phyloP scores from a whole-genome alignment of 345 rosid genomes.

The Aurinia saxatilis region DNA sequence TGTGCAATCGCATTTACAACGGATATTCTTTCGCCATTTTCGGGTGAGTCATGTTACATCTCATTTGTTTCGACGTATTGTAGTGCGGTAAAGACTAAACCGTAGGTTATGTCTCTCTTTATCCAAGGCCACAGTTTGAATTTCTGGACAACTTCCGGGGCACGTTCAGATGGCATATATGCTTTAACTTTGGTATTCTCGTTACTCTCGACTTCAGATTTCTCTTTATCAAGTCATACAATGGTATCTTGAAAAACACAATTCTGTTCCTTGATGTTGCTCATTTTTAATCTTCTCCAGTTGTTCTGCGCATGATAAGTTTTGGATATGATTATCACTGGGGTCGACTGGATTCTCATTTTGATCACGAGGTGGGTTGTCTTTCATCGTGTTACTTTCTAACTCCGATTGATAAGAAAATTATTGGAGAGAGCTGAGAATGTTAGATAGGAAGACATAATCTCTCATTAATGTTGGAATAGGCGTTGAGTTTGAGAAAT shows the following conservation, averaged over 20 bases:
- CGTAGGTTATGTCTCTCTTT: not conserved
- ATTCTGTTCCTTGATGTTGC: not conserved
- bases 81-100: not conserved
- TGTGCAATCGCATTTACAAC: conserved; percentile 74
- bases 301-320: conserved; percentile 87
- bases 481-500: not conserved
- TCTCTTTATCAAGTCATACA: not conserved
- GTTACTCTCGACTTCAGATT: not conserved
- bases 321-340: conserved; percentile 86
- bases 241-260: not conserved
- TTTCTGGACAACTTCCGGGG: conserved; percentile 79
- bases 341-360: conserved; percentile 52
- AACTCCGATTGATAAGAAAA: not conserved
- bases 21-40: conserved; percentile 79
- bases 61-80: not conserved
- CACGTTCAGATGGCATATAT: conserved; percentile 91
- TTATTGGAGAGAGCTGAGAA: not conserved
- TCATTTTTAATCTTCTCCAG: conserved; percentile 27
- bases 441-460: not conserved
- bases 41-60: conserved; percentile 56
- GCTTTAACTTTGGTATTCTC: conserved; percentile 83
- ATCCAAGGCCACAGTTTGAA: conserved; percentile 53
- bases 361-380: conserved; percentile 57
- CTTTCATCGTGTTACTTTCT: not conserved
- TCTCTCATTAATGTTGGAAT: not conserved